Evolutionary conservation across 2,329 filamentous ascomycete species (phyloP).

Genomic region (Botrytis deweyae): DNA sequence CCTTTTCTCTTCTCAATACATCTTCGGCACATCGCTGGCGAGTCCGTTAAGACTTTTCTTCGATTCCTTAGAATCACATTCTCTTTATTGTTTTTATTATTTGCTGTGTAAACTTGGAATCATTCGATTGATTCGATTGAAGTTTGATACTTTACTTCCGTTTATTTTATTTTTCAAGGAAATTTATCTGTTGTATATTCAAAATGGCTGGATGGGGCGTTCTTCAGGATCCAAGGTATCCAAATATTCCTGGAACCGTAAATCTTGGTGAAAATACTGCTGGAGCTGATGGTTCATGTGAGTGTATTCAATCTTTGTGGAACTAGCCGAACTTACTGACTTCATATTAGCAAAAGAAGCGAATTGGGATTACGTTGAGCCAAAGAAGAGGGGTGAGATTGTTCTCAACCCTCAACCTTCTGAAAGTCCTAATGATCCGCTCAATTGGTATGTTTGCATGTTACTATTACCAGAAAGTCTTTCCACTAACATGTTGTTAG

Average conservation of each 20-base stretch:
- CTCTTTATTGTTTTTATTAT: conserved; percentile 17
- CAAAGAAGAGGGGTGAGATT: conserved; percentile 47
- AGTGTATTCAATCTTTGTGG: background rate
- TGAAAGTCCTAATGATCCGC: conserved; percentile 52
- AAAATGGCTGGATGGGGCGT: conserved; percentile 35
- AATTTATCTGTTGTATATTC: background rate
- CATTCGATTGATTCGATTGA: conserved; percentile 1
- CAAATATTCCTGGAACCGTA: conserved; percentile 35
- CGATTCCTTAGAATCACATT: conserved; percentile 21
- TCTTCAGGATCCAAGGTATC: conserved; percentile 35
- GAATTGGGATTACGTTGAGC: conserved; percentile 32
- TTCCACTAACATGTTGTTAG: background rate
- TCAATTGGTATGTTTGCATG: conserved; percentile 46
- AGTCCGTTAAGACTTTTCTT: conserved; percentile 29
- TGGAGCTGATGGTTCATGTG: conserved; percentile 27
- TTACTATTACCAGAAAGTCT: conserved; percentile 31
- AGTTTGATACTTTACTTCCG: background rate
- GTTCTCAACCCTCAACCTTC: conserved; percentile 54
- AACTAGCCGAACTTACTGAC: conserved; percentile 9
- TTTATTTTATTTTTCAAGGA: conserved; percentile 8
- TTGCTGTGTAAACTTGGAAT: background rate
- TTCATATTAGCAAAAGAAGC: conserved; percentile 25
- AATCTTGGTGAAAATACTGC: conserved; percentile 31
- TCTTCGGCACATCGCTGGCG: conserved; percentile 31
- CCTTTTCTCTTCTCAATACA: conserved; percentile 20